phyloP scores from a whole-genome alignment of 2,329 filamentous ascomycete species.

The Botryotinia calthae region DNA sequence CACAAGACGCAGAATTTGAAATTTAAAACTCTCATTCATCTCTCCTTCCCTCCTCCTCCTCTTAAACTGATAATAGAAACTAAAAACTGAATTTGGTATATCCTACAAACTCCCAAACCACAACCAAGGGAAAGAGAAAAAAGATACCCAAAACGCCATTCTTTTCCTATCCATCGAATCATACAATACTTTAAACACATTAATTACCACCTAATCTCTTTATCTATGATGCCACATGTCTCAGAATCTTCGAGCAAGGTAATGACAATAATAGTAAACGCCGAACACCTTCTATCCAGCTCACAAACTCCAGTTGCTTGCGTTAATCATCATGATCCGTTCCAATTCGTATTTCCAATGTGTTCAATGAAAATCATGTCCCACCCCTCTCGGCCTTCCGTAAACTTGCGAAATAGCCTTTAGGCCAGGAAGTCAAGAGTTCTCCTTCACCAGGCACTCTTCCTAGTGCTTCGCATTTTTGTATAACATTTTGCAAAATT shows the following conservation, averaged over 20 bases:
- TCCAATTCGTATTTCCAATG: conserved; percentile 5
- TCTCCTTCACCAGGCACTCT: conserved; percentile 59
- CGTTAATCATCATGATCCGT: background rate
- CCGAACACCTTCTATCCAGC: background rate
- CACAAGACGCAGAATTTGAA: background rate
- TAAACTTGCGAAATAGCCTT: conserved; percentile 60
- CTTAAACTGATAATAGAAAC: background rate
- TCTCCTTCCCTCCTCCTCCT: background rate
- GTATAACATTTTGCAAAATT: conserved; percentile 62
- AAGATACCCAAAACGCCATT: conserved; percentile 1
- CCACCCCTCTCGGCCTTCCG: conserved; percentile 33
- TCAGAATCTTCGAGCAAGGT: background rate
- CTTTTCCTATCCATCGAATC: conserved; percentile 1
- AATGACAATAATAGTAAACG: background rate
- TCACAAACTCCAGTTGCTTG: background rate
- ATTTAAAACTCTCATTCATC: background rate
- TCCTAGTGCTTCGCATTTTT: conserved; percentile 51
- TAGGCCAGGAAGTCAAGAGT: conserved; percentile 54
- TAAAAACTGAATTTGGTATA: conserved; percentile 13
- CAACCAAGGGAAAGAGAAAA: background rate
- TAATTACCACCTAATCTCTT: conserved; percentile 3
- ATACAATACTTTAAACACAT: conserved; percentile 8
- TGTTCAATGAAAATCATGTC: background rate
- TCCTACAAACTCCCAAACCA: conserved; percentile 11
- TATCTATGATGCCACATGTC: background rate